phyloP scores from a whole-genome alignment of 1,284 basidiomycete species.

The Tylopilus sp. region DNA sequence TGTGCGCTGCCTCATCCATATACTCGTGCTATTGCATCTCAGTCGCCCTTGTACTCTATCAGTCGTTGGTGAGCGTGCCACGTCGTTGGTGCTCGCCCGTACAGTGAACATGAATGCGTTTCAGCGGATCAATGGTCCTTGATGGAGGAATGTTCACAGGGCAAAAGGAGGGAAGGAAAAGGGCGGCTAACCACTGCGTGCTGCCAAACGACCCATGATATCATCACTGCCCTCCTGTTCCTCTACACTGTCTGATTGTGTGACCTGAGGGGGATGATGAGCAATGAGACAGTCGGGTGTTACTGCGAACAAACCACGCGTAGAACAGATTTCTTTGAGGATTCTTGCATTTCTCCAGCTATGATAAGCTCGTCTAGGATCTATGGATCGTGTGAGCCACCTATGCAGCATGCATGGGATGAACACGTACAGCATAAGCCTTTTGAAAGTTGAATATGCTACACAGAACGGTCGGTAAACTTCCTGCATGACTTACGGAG shows the following conservation, averaged over 20 bases:
- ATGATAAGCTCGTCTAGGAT: conserved; percentile 98
- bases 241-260: conserved; percentile 74
- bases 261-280: conserved; percentile 49
- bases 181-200: conserved; percentile 53
- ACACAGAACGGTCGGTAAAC: conserved; percentile 1
- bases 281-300: neutral
- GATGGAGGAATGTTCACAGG: too few relatives aligned
- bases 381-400: conserved; percentile 38
- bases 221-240: conserved; percentile 81
- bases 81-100: neutral
- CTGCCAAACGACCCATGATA: conserved; percentile 69
- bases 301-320: conserved; percentile 58
- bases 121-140: conserved; percentile 33
- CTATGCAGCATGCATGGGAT: conserved; percentile 1
- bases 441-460: conserved; percentile 99
- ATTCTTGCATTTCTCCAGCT: conserved; percentile 96
- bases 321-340: conserved; percentile 96
- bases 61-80: neutral
- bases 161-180: too few relatives aligned
- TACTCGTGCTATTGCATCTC: neutral
- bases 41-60: neutral
- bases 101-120: neutral
- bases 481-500: neutral
- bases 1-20: neutral
- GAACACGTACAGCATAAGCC: conserved; percentile 76